Conservation (phyloP, 257 asterid species). For the Forsythia viridissima region DNA sequence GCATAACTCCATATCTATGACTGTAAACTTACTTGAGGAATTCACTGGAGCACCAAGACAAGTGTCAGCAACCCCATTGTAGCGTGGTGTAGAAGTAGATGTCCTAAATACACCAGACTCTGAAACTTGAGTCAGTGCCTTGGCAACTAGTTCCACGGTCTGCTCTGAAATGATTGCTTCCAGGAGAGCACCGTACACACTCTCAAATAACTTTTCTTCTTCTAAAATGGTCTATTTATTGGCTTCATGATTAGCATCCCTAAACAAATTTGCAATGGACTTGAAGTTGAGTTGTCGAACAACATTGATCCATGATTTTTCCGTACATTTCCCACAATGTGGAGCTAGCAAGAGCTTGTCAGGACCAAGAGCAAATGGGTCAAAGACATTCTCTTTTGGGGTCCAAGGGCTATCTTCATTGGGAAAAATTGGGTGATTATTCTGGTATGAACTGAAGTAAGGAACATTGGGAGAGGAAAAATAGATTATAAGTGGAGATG, state of each 20-base stretch:
- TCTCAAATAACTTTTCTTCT: conserved; percentile 40
- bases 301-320: conserved; percentile 34
- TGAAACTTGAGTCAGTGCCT: conserved; percentile 9
- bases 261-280: conserved; percentile 1
- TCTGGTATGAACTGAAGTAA: conserved; percentile 12
- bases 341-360: conserved; percentile 50
- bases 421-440: conserved; percentile 3
- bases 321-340: conserved; percentile 24
- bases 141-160: conserved; percentile 22
- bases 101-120: conserved; percentile 40
- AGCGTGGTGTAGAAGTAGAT: conserved; percentile 42
- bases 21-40: conserved; percentile 26
- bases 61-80: conserved; percentile 44
- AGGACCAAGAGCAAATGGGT: conserved; percentile 60
- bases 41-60: conserved; percentile 62
- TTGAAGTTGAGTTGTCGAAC: conserved; percentile 42
- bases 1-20: conserved; percentile 46
- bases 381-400: conserved; percentile 41
- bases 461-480: conserved; percentile 21
- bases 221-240: conserved; percentile 14
- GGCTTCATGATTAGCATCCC: conserved; percentile 7
- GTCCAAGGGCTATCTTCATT: conserved; percentile 28
- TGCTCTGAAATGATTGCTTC: conserved; percentile 44
- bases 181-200: conserved; percentile 36
- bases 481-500: conserved; percentile 28